Percentiles rank a stretch among this genome's conserved stretches.
Evolutionary conservation across 2,329 filamentous ascomycete species (phyloP).

Genomic region (Aspergillus sp.): DNA sequence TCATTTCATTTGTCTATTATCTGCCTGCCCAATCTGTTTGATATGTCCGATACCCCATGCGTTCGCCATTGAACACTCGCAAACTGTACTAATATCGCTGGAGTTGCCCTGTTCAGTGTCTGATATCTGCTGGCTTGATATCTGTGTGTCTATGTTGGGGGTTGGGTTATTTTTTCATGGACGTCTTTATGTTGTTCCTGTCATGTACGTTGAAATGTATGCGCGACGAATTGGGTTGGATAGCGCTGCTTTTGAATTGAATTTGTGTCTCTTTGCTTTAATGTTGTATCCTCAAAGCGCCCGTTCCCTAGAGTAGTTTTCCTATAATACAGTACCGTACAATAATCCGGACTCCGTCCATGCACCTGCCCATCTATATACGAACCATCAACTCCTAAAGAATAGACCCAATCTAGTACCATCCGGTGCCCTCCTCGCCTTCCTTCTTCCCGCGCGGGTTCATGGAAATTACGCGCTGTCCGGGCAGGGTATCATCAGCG

Average conservation of each 20-base stretch:
- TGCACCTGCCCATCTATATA: not conserved
- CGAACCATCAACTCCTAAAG: not conserved
- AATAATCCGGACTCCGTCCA: not conserved
- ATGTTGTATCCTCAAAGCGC: not conserved
- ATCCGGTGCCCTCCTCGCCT: slow-evolving; percentile 56
- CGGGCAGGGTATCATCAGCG: slow-evolving; percentile 54
- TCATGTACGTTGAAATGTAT: too few relatives aligned
- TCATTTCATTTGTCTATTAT: not conserved
- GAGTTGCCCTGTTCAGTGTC: slow-evolving; percentile 3
- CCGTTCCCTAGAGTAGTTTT: not conserved
- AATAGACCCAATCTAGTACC: slow-evolving; percentile 50
- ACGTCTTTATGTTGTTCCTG: too few relatives aligned
- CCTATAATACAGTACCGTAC: not conserved
- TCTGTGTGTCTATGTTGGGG: slow-evolving; percentile 5
- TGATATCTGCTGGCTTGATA: slow-evolving; percentile 17
- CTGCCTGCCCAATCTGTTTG: slow-evolving; percentile 3
- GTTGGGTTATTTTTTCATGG: not conserved
- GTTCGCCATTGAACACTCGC: slow-evolving; percentile 5
- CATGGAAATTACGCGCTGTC: slow-evolving; percentile 57
- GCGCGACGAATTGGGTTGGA: not conserved
- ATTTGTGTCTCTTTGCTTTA: not conserved
- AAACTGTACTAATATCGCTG: slow-evolving; percentile 2
- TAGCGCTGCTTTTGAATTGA: not conserved
- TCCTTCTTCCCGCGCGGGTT: slow-evolving; percentile 56
- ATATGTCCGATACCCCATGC: slow-evolving; percentile 19